Conservation (phyloP, 208 protist genomes). For the Spongospora subterranea region DNA sequence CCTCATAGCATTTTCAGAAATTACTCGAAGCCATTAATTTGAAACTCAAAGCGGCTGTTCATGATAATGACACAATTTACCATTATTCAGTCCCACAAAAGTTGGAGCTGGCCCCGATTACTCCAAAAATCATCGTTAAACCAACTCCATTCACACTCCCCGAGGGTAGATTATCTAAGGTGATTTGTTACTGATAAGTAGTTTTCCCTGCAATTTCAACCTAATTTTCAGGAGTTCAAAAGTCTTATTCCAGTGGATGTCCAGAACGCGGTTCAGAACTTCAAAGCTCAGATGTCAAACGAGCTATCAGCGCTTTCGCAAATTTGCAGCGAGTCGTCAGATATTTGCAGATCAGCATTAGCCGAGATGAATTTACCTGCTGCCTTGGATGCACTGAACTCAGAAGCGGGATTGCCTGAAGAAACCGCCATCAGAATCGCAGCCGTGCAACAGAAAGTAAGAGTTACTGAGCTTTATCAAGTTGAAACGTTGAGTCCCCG, state of each 20-base stretch:
- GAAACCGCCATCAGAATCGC: not conserved
- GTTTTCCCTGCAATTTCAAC: not conserved
- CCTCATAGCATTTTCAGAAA: not conserved
- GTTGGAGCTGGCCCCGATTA: not conserved
- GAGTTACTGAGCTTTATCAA: not conserved
- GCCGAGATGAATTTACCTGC: constrained; percentile 39
- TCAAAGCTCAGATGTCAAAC: constrained; percentile 12
- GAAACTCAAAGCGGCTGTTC: not conserved
- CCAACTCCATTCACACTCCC: constrained; percentile 7
- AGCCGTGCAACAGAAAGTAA: not conserved
- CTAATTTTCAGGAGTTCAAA: not conserved
- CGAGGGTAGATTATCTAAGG: not conserved
- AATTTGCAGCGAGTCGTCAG: not conserved
- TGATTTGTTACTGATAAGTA: not conserved
- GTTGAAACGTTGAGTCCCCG: not conserved
- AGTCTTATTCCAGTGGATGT: constrained; percentile 7
- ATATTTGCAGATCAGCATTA: not conserved
- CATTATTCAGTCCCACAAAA: not conserved
- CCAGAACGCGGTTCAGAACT: not conserved
- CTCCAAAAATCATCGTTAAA: constrained; percentile 6
- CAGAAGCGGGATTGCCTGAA: not conserved
- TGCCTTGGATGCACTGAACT: constrained; percentile 37
- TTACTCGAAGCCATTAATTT: not conserved
- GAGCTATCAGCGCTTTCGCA: not conserved
- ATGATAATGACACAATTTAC: constrained; percentile 49